Evolutionary conservation across 306 rosid genomes (phyloP), one percentile per base, ranked within the genome.

Genomic region (Acacia acuminata): DNA sequence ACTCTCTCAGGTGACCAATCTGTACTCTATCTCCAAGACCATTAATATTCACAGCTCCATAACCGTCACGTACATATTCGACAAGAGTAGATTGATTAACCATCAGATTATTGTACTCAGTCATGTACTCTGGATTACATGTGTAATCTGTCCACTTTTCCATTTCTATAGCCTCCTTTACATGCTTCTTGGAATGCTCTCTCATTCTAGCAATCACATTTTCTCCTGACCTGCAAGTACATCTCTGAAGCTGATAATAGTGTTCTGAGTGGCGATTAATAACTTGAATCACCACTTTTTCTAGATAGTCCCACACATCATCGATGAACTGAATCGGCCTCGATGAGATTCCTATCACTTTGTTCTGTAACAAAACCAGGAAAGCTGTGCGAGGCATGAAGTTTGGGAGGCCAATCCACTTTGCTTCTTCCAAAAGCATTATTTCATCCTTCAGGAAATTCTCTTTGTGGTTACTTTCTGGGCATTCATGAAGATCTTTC

Each of bases 91-190:
- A 87, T 10, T 84, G 88, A 4, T 69, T 80, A 4, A 75, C 14
- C 53, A 87, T 82, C 0, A 92, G 72, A 25, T 0, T 71, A 0
- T 60, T 82, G 71, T 91, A 90, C 20, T 88, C 85, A 0, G 20
- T 0, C 2, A 24, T 1, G 19, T 82, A 91, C 2, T 89, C 92
- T 0, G 90, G 68, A 30, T 80, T 75, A n/a, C 90, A 90, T 0
- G 94, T 90, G 27, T 90, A 92, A 17, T 87, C 92, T 0, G 92
- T 88, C 2, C 71, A 73, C 71, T 72, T 84, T 32, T 90, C 92
- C 96, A 90, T 90, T 20, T 92, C 86, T 0, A 92, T 82, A 0
- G 82, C 85, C 5, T 85, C 86, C 65, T 7, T 1, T 1, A 88
- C 89, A 72, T 85, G 87, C 6, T 60, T 81, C 4, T 50, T 56